Conservation (phyloP, 805 yeast genomes). For the Yamadazyma scolyti region DNA sequence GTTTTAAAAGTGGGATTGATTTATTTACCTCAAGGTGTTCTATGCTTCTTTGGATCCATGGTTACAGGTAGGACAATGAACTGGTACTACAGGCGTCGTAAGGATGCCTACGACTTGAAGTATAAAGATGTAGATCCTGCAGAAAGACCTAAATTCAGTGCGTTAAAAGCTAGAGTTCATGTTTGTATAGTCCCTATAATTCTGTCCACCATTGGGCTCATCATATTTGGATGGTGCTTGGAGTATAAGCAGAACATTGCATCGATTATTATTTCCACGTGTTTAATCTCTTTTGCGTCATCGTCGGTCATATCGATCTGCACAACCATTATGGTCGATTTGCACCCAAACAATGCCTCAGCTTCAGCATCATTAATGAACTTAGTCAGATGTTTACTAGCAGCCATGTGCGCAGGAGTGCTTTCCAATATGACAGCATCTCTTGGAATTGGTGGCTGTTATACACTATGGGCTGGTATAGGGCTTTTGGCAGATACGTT, state of each 20-base stretch:
- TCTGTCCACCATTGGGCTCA: slow-evolving; percentile 28
- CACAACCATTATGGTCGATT: slow-evolving; percentile 70
- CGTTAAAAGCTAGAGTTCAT: slow-evolving; percentile 53
- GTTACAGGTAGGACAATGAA: slow-evolving; percentile 56
- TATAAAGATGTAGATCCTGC: slow-evolving; percentile 15
- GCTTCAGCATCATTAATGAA: slow-evolving; percentile 74
- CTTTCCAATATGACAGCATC: slow-evolving; percentile 53
- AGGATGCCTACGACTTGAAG: slow-evolving; percentile 16
- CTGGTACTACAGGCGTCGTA: slow-evolving; percentile 38
- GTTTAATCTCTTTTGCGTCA: slow-evolving; percentile 55
- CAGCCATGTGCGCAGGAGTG: slow-evolving; percentile 69
- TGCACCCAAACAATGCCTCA: slow-evolving; percentile 67
- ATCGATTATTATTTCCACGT: slow-evolving; percentile 56
- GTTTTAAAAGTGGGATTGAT: slow-evolving; percentile 64
- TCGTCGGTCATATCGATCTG: slow-evolving; percentile 56
- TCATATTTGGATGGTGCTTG: slow-evolving; percentile 70
- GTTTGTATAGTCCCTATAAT: slow-evolving; percentile 31
- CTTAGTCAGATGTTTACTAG: slow-evolving; percentile 65
- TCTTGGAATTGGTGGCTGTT: slow-evolving; percentile 73
- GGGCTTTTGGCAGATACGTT: slow-evolving; percentile 12
- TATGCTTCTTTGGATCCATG: slow-evolving; percentile 60
- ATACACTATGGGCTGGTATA: slow-evolving; percentile 63
- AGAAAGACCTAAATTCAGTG: slow-evolving; percentile 45
- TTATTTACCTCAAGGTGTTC: slow-evolving; percentile 71
- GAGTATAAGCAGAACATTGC: slow-evolving; percentile 44